phyloP scores from a whole-genome alignment of 2,329 filamentous ascomycete species.

The Keithomyces neogunnii region DNA sequence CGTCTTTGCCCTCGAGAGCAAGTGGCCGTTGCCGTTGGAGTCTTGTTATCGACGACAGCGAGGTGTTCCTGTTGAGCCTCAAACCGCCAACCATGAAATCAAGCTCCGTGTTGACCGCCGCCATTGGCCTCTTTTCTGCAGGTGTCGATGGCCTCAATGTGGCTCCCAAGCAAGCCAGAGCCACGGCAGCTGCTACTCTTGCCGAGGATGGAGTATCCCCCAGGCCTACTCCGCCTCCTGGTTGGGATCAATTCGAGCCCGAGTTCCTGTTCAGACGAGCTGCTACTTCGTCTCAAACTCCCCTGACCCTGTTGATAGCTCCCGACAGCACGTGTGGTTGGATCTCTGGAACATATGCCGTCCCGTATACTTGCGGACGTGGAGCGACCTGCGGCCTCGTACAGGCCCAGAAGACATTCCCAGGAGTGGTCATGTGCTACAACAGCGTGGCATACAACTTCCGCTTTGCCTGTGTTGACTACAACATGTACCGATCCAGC shows the following conservation, averaged over 20 bases:
- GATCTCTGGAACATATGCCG: constrained; percentile 30
- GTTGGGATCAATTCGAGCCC: constrained; percentile 21
- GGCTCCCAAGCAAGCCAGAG: constrained; percentile 17
- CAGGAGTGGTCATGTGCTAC: constrained; percentile 36
- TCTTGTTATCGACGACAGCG: not conserved
- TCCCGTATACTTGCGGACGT: constrained; percentile 29
- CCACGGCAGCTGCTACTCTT: constrained; percentile 25
- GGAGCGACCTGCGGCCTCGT: constrained; percentile 31
- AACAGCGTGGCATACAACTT: constrained; percentile 23
- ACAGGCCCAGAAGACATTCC: constrained; percentile 16
- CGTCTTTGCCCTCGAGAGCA: not conserved
- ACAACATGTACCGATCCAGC: constrained; percentile 23
- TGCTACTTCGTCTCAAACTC: not conserved
- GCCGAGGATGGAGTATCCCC: constrained; percentile 27
- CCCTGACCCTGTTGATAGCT: constrained; percentile 26
- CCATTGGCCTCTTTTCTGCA: not conserved
- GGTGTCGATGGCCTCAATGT: constrained; percentile 20
- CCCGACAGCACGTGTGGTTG: constrained; percentile 44
- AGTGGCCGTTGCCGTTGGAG: not conserved
- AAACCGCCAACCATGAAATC: constrained; percentile 15
- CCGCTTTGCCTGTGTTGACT: constrained; percentile 30
- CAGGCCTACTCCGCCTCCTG: constrained; percentile 32
- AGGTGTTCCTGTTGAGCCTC: not conserved
- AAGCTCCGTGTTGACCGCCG: constrained; percentile 18
- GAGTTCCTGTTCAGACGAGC: not conserved